Base-by-base conservation (phyloP, 169 alveolate genomes). In the Eimeria acervulina region DNA sequence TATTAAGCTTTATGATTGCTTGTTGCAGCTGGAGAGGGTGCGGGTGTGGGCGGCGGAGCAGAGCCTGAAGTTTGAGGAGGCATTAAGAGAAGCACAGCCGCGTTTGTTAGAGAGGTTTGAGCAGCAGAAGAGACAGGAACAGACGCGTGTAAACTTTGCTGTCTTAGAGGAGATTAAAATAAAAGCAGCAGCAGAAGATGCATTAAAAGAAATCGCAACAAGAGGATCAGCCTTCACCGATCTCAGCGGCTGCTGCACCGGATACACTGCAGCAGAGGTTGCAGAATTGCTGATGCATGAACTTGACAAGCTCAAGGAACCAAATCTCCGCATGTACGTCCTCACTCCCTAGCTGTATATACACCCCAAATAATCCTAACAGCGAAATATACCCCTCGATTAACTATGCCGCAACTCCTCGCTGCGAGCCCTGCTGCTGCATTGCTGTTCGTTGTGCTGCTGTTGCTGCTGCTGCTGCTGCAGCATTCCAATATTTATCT, bases 401-500 rank as follows among this genome's bases (percentile, higher is more conserved):
- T 52, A 13, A 17, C 66, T 13, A 10, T 52, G 10, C 26, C 66
- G 66, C 17, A 17, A 52, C 10, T 52, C 10, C 17, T 10, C 10
- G 66, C 66, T 52, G 66, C 66, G 10, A 17, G 26, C 17, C 26
- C 66, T 52, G 66, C 66, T 52, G 66, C 10, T 61, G 5, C 15
- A 21, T 17, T 61, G 74, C 36, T 61, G 74, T 61, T 61, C 74
- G 31, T 47, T 6, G 10, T 61, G 74, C 74, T 61, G 74, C n/a
- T 61, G 74, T n/a, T 61, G 74, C 74, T 61, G 74, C 74, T 61
- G 74, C 40, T 72, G 40, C 36, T 72, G 83, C 83, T 72, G 83
- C 83, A 72, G 83, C 44, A 72, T 72, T 10, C 83, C 83, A 2
- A 28, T 72, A 28, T 72, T 72, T 72, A 36, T 72, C 4, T n/a